Base-by-base conservation (phyloP, 176 grass and related monocot species). In the Urochloa ruziziensis region DNA sequence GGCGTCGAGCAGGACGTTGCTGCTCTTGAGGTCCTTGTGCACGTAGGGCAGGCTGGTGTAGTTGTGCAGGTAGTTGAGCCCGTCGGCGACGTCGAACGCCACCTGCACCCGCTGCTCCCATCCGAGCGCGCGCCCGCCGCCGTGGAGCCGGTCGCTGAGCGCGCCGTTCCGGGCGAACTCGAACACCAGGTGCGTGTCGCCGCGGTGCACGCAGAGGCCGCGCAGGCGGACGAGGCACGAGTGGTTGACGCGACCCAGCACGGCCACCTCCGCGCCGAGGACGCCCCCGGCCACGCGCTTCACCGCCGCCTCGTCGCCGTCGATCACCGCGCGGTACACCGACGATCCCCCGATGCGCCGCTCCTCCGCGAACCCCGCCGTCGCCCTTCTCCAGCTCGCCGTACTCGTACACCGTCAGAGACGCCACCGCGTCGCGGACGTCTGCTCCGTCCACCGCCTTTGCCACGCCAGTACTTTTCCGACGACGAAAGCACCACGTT, bases 41-140 rank as follows among this genome's bases (percentile, higher is more conserved):
- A 96, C 81, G 67, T 81, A 96, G 10, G 88, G 90, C 32, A 88
- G 90, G 46, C 21, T 89, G 23, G 80, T 83, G 88, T 86, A 91
- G 83, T 96, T 73, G 85, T 96, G 93, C 11, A 96, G 88, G 80
- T 96, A 96, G 48, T 85, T 82, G 51, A 96, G 86, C 42, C 88
- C 93, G 21, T 89, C 80, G 2, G 93, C 86, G 1, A 89, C 85
- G 75, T 92, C 93, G 63, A 81, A 60, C 24, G 86, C 87, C 34
- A 79, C 82, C 86, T 79, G 88, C 46, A 96, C 80, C 12, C 93
- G 76, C 42, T 91, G 75, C 57, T 62, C 70, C 90, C 90, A 92
- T 10, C 59, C 21, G 53, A 92, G 83, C 0, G 16, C 10, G 47
- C 32, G 37, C 5, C 24, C 62, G 42, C 74, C 68, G 30, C 23